Percentiles rank a stretch among this genome's conserved stretches.
phyloP scores from a whole-genome alignment of 2,329 filamentous ascomycete genomes.

The Parastagonospora avenae region DNA sequence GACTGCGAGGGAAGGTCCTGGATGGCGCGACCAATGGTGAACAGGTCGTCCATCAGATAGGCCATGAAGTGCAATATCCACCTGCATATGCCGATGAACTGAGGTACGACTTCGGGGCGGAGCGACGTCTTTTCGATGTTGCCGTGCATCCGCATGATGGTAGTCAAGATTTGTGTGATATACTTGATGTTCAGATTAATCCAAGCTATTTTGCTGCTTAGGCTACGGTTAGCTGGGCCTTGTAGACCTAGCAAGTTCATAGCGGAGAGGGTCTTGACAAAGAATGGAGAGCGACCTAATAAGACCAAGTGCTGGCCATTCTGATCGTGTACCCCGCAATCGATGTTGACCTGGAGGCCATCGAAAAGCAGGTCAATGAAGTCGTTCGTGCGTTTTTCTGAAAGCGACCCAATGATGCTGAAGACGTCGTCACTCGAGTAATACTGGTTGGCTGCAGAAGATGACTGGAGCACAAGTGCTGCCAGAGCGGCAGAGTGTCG shows the following conservation, averaged over 20 bases:
- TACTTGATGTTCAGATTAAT: conserved; percentile 76
- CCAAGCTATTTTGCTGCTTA: conserved; percentile 76
- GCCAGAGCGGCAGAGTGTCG: conserved; percentile 48
- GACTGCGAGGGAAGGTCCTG: conserved; percentile 24
- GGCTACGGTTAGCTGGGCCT: conserved; percentile 53
- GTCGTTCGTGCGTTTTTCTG: conserved; percentile 32
- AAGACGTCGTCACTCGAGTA: conserved; percentile 57
- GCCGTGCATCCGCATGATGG: conserved; percentile 52
- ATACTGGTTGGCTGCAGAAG: conserved; percentile 51
- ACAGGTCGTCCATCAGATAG: conserved; percentile 61
- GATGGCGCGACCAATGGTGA: conserved; percentile 32
- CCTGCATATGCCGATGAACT: conserved; percentile 69
- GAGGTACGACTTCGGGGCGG: conserved; percentile 42
- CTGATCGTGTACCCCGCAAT: conserved; percentile 79
- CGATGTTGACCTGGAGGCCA: conserved; percentile 61
- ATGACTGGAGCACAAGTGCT: conserved; percentile 50
- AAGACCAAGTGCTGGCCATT: conserved; percentile 51
- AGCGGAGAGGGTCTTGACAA: conserved; percentile 78
- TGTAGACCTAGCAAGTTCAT: conserved; percentile 73
- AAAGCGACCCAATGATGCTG: conserved; percentile 42
- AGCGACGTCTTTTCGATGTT: conserved; percentile 55
- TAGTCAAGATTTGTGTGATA: conserved; percentile 66
- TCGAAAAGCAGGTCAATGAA: conserved; percentile 71
- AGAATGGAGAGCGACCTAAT: conserved; percentile 62
- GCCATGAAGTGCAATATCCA: conserved; percentile 75